Percentiles rank a stretch among this genome's conserved stretches.
These are phyloP conservation scores for Acanthamoeba royreba DNA, from an alignment of 208 protist species.

Conservation along the genomic window DNA sequence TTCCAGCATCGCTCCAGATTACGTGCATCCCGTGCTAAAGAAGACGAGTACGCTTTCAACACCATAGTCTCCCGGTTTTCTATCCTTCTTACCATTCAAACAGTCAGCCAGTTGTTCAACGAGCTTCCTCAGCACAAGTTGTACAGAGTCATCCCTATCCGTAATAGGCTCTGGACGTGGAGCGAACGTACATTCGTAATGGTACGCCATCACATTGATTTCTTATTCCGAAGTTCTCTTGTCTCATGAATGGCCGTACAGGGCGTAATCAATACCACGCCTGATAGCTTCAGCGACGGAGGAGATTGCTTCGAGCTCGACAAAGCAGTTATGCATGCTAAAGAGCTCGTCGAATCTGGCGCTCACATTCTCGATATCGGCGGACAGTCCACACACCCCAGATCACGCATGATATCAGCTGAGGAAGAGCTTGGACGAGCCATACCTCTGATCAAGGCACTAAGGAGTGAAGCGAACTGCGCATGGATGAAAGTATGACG, in stretches of 20 bases:
- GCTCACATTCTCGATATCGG: conserved; percentile 70
- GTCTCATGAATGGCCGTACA: conserved; percentile 14
- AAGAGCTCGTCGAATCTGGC: not conserved
- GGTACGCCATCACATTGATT: not conserved
- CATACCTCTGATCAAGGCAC: conserved; percentile 59
- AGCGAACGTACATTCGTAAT: conserved; percentile 10
- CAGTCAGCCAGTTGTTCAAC: conserved; percentile 7
- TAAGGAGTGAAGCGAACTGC: conserved; percentile 38
- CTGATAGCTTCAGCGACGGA: conserved; percentile 72
- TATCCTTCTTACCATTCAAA: not conserved
- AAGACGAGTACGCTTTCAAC: not conserved
- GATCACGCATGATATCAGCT: conserved; percentile 5
- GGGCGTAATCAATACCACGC: conserved; percentile 71
- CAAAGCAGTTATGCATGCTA: not conserved
- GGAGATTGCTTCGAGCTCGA: conserved; percentile 27
- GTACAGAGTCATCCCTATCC: not conserved
- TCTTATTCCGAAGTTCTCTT: not conserved
- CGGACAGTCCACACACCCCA: conserved; percentile 65
- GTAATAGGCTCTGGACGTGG: not conserved
- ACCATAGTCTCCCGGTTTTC: not conserved
- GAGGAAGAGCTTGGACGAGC: conserved; percentile 57
- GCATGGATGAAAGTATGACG: conserved; percentile 6
- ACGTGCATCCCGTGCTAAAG: conserved; percentile 47
- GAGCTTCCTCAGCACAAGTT: conserved; percentile 22
- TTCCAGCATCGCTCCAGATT: conserved; percentile 60